Evolutionary conservation across 202 grass and related monocot genomes (phyloP).

Genomic region (Zoysia matrella): DNA sequence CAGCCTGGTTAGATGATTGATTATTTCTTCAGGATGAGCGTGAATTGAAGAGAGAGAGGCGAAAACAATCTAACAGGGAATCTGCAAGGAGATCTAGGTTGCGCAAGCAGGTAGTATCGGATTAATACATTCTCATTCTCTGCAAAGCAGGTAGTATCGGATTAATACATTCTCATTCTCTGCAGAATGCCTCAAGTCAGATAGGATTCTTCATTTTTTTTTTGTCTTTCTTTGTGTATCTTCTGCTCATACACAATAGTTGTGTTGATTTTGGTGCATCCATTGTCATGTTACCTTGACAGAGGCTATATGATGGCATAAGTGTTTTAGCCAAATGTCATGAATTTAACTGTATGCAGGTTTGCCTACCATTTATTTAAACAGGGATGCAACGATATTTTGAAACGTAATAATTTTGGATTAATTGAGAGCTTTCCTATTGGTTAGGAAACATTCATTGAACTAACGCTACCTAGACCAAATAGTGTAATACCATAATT

Average conservation of each 20-base stretch:
- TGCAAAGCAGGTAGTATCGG: constrained; percentile 71
- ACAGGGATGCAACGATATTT: too few species aligned
- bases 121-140: constrained; percentile 29
- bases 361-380: too few species aligned
- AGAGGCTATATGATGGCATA: too few species aligned
- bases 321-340: too few species aligned
- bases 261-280: too few species aligned
- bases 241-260: too few species aligned
- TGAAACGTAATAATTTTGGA: too few species aligned
- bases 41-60: constrained; percentile 84
- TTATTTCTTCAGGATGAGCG: constrained; percentile 73
- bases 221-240: background rate
- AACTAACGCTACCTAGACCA: background rate
- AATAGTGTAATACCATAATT: background rate
- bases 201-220: background rate
- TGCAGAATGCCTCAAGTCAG: background rate
- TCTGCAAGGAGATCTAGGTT: constrained; percentile 94
- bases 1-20: background rate
- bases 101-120: constrained; percentile 80
- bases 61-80: constrained; percentile 96
- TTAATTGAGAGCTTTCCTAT: background rate
- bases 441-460: background rate
- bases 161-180: constrained; percentile 29
- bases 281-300: too few species aligned
- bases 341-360: too few species aligned